Evolutionary conservation across 2,329 filamentous ascomycete species (phyloP).

Genomic region (Tolypocladium amazonense): DNA sequence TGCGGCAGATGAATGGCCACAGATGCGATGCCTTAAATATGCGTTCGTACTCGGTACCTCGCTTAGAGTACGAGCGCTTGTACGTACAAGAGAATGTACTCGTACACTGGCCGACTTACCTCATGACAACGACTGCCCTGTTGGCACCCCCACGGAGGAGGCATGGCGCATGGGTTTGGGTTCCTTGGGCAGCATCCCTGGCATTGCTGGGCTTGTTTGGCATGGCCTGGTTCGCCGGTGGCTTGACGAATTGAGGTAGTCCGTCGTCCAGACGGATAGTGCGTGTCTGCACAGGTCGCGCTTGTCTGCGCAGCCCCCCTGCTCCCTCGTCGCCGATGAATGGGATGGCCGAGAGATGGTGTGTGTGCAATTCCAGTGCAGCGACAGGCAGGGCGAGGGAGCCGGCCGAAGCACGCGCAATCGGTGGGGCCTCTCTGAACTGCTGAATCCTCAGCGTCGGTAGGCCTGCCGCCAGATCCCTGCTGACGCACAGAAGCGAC

Average conservation of each 20-base stretch:
- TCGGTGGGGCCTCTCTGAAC: neutral
- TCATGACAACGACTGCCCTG: neutral
- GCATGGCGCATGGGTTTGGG: constrained; percentile 1
- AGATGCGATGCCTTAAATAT: neutral
- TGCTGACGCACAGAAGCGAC: constrained; percentile 4
- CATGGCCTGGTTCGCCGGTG: constrained; percentile 1
- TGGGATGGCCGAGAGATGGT: neutral
- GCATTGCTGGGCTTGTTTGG: neutral
- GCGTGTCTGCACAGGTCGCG: neutral
- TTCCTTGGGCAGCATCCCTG: constrained; percentile 3
- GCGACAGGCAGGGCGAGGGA: neutral
- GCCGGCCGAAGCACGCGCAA: neutral
- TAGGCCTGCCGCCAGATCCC: constrained; percentile 7
- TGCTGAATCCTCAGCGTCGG: constrained; percentile 5
- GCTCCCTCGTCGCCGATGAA: neutral
- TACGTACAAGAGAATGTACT: neutral
- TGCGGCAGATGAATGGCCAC: neutral
- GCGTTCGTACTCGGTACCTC: neutral
- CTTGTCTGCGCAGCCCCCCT: neutral
- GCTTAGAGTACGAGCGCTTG: neutral
- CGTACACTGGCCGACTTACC: no score
- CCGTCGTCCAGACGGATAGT: neutral
- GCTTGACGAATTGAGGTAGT: neutral
- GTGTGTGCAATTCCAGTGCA: neutral
- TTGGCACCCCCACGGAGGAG: neutral